phyloP scores from a whole-genome alignment of 2,329 filamentous ascomycete species.

The Lachnellula occidentalis region DNA sequence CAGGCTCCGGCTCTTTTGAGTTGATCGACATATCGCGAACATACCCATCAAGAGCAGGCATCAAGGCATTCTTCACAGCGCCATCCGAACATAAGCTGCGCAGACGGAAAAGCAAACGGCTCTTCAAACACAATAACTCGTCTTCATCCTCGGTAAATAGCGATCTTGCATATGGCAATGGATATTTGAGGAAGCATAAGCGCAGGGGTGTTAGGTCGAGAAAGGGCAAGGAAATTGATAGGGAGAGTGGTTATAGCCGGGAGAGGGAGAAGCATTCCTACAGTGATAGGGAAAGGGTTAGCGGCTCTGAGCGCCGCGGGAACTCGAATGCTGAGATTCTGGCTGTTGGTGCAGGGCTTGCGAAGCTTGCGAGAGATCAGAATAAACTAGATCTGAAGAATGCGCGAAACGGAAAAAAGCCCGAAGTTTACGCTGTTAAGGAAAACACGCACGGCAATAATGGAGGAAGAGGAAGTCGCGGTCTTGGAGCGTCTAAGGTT shows the following conservation, averaged over 20 bases:
- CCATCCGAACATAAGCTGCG: conserved; percentile 48
- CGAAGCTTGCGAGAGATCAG: conserved; percentile 38
- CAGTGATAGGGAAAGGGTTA: conserved; percentile 6
- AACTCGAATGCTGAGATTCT: conserved; percentile 42
- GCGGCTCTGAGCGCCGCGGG: conserved; percentile 4
- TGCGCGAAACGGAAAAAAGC: conserved; percentile 20
- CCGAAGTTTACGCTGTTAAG: conserved; percentile 13
- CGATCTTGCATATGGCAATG: conserved; percentile 62
- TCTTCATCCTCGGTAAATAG: conserved; percentile 64
- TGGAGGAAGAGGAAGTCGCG: conserved; percentile 19
- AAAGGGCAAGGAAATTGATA: conserved; percentile 26
- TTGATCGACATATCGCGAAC: conserved; percentile 60
- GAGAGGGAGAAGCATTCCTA: conserved; percentile 5
- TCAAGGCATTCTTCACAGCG: conserved; percentile 59
- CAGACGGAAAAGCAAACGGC: conserved; percentile 43
- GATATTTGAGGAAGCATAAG: conserved; percentile 37
- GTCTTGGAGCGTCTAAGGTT: conserved; percentile 23
- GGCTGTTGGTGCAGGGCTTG: conserved; percentile 42
- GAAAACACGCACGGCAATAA: conserved; percentile 6
- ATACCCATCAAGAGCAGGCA: conserved; percentile 43
- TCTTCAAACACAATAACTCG: conserved; percentile 55
- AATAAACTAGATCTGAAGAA: conserved; percentile 33
- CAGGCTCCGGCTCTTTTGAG: conserved; percentile 42
- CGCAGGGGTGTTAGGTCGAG: conserved; percentile 22
- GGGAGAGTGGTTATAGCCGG: conserved; percentile 19